Evolutionary conservation across 192 early-diverging fungal species (phyloP).

Genomic region (Umbelopsis sp.): DNA sequence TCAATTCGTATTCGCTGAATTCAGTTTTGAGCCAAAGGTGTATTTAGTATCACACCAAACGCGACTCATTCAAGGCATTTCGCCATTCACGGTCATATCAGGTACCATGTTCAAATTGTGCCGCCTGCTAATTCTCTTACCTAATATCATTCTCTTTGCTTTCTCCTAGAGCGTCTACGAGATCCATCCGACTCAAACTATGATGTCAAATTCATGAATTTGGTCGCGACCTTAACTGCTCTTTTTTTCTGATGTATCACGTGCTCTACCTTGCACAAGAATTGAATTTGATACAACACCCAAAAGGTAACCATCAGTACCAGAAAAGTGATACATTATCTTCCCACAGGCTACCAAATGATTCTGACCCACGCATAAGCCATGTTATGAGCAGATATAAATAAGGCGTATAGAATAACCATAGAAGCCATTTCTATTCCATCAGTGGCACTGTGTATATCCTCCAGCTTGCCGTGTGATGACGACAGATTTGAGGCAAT

Average conservation of each 20-base stretch:
- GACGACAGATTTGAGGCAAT: no score
- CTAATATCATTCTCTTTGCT: slow-evolving; percentile 8
- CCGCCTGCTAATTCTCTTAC: background rate
- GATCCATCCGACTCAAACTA: background rate
- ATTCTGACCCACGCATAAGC: no score
- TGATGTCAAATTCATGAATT: background rate
- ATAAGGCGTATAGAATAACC: no score
- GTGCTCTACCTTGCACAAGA: no score
- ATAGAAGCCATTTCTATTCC: no score
- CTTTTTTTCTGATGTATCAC: background rate
- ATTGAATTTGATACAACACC: no score
- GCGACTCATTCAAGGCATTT: background rate
- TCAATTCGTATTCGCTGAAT: slow-evolving; percentile 41
- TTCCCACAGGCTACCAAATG: no score
- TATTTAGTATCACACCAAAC: background rate
- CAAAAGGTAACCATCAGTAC: no score
- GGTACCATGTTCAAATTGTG: background rate
- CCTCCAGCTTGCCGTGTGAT: no score
- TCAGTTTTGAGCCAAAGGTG: background rate
- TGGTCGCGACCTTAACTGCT: background rate
- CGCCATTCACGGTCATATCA: background rate
- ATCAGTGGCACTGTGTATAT: no score
- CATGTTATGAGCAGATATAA: no score
- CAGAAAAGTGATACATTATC: no score
- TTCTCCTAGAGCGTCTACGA: background rate